Evolutionary conservation across 2,329 filamentous ascomycete species (phyloP).

Genomic region (Didymella arachidicola): DNA sequence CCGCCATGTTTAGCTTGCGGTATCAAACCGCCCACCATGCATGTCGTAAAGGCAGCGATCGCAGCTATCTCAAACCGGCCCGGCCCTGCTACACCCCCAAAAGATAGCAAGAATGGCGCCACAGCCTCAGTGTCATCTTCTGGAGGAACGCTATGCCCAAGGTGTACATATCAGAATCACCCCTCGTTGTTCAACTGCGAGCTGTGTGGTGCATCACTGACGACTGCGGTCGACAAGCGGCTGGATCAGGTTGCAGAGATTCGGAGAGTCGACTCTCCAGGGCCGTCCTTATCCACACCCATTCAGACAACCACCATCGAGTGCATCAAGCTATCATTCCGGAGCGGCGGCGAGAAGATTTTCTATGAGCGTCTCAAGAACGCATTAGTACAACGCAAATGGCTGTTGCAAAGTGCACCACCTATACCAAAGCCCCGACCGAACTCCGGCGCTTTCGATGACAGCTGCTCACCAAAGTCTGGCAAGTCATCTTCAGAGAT

Average conservation of each 20-base stretch:
- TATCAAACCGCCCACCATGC: slow-evolving; percentile 85
- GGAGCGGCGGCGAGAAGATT: slow-evolving; percentile 84
- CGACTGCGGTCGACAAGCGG: slow-evolving; percentile 59
- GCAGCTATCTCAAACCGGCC: slow-evolving; percentile 70
- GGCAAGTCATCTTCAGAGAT: slow-evolving; percentile 30
- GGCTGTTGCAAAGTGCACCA: slow-evolving; percentile 89
- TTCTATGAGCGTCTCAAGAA: slow-evolving; percentile 90
- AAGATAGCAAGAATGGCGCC: slow-evolving; percentile 50
- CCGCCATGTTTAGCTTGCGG: slow-evolving; percentile 92
- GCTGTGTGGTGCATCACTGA: slow-evolving; percentile 83
- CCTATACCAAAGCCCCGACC: slow-evolving; percentile 74
- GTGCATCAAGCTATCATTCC: slow-evolving; percentile 89
- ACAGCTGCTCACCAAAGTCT: slow-evolving; percentile 34
- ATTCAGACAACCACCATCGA: slow-evolving; percentile 70
- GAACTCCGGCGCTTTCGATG: slow-evolving; percentile 44
- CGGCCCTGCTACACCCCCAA: slow-evolving; percentile 37
- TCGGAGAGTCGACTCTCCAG: slow-evolving; percentile 76
- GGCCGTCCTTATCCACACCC: slow-evolving; percentile 65
- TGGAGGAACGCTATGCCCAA: slow-evolving; percentile 65
- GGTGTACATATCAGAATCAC: slow-evolving; percentile 95
- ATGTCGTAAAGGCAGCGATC: slow-evolving; percentile 87
- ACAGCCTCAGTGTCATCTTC: slow-evolving; percentile 21
- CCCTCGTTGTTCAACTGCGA: slow-evolving; percentile 86
- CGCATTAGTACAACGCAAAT: slow-evolving; percentile 90
- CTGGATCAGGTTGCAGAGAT: slow-evolving; percentile 51